Conservation (phyloP, 148 eudicot species). For the Heliosperma pusillum region DNA sequence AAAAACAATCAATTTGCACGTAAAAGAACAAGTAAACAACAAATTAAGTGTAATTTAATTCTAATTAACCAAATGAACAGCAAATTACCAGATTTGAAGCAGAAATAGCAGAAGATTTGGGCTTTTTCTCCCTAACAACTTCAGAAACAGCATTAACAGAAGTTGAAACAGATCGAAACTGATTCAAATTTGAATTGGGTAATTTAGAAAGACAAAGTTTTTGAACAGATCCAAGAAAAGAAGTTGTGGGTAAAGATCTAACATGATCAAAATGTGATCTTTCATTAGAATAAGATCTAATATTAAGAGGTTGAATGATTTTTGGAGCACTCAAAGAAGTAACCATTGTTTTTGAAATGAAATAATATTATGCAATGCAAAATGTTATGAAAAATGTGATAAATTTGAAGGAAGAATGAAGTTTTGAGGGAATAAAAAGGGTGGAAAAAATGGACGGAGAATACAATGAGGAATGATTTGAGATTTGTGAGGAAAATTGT, state of each 20-base stretch:
- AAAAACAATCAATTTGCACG: neutral
- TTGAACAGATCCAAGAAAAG: constrained; percentile 43
- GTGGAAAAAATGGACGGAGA: constrained; percentile 30
- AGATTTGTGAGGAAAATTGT: neutral
- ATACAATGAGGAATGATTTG: constrained; percentile 30
- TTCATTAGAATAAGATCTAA: constrained; percentile 42
- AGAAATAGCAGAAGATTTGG: constrained; percentile 34
- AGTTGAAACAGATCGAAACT: constrained; percentile 29
- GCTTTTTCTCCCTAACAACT: constrained; percentile 54
- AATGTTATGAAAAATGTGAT: neutral
- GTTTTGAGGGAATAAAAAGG: neutral
- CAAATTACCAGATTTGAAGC: constrained; percentile 54
- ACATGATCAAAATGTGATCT: constrained; percentile 31
- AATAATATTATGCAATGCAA: neutral
- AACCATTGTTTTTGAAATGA: constrained; percentile 21
- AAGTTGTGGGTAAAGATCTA: constrained; percentile 17
- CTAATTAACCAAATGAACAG: neutral
- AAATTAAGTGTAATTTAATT: neutral
- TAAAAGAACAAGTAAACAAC: neutral
- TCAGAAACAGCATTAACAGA: constrained; percentile 53
- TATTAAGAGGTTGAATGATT: constrained; percentile 39
- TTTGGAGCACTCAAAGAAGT: constrained; percentile 37
- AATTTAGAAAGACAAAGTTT: constrained; percentile 25
- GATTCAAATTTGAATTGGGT: constrained; percentile 17
- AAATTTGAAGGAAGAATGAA: neutral